These are phyloP conservation scores for Thielaviopsis musarum DNA, from an alignment of 2,329 filamentous ascomycete species.

Conservation along the genomic window DNA sequence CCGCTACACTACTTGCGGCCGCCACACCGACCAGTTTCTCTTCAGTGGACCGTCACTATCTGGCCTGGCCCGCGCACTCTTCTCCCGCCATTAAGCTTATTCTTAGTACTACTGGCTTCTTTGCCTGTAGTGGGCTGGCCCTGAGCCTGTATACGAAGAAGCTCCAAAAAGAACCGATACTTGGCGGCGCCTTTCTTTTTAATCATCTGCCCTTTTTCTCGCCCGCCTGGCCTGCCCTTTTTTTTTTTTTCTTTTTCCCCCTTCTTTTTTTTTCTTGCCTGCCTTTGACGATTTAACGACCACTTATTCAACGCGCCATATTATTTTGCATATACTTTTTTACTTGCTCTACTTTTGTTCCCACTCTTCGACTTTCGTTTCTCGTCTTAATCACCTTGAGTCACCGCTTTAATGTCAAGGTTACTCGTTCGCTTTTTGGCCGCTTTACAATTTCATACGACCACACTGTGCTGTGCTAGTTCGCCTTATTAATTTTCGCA, in stretches of 20 bases:
- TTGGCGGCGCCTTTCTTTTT: neutral
- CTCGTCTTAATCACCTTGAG: neutral
- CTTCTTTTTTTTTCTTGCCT: neutral
- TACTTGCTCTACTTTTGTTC: neutral
- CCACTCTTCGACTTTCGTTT: neutral
- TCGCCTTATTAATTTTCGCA: too few species aligned
- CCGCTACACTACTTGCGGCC: slow-evolving; percentile 36
- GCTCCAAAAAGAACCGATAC: neutral
- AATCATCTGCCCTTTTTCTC: neutral
- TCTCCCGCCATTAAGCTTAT: slow-evolving; percentile 13
- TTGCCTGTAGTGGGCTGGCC: neutral
- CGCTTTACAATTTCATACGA: neutral
- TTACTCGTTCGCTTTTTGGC: too few species aligned
- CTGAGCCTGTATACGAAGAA: neutral
- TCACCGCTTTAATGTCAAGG: neutral
- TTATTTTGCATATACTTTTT: too few species aligned
- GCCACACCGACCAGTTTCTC: slow-evolving; percentile 36
- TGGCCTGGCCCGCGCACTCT: slow-evolving; percentile 26
- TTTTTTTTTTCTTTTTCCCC: too few species aligned
- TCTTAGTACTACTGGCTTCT: neutral
- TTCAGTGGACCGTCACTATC: slow-evolving; percentile 31
- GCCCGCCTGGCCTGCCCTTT: neutral
- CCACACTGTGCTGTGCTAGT: too few species aligned
- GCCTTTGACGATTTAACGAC: neutral
- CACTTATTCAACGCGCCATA: neutral